Conservation (phyloP, 345 rosid species). For the Linum trigynum region DNA sequence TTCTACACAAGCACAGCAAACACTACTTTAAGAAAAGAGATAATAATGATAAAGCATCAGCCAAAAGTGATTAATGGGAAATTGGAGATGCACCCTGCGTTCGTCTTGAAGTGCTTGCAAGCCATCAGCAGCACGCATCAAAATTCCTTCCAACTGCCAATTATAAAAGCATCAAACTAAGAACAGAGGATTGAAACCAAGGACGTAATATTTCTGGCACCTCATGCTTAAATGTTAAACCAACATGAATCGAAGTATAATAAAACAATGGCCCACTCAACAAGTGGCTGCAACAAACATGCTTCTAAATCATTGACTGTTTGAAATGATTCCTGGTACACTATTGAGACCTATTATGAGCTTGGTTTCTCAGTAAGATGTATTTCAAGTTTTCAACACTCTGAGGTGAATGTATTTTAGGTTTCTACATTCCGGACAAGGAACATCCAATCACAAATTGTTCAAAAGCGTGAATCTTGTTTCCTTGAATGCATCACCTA, state of each 20-base stretch:
- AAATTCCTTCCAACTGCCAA: slow-evolving; percentile 69
- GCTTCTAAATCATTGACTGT: background rate
- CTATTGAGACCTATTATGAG: background rate
- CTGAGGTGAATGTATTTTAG: background rate
- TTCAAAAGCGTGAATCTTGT: background rate
- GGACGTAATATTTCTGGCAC: too few relatives aligned
- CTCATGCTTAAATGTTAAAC: too few relatives aligned
- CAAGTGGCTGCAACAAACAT: background rate
- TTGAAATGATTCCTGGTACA: background rate
- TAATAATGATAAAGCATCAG: background rate
- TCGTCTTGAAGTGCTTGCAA: slow-evolving; percentile 84
- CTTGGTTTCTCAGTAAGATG: background rate
- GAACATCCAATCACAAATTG: background rate
- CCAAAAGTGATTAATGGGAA: background rate
- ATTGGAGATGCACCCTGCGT: slow-evolving; percentile 47
- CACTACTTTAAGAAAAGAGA: slow-evolving; percentile 2
- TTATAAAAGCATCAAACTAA: slow-evolving; percentile 3
- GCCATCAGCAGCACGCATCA: slow-evolving; percentile 73
- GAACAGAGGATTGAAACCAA: background rate
- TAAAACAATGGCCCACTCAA: background rate
- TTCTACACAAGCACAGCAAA: slow-evolving; percentile 39
- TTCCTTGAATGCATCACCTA: background rate
- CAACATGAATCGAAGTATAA: background rate
- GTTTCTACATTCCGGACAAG: background rate
- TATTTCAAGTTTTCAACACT: too few relatives aligned